Evolutionary conservation across 345 rosid species (phyloP), one percentile per base, ranked within the genome.

Genomic region (Hibiscus trionum): DNA sequence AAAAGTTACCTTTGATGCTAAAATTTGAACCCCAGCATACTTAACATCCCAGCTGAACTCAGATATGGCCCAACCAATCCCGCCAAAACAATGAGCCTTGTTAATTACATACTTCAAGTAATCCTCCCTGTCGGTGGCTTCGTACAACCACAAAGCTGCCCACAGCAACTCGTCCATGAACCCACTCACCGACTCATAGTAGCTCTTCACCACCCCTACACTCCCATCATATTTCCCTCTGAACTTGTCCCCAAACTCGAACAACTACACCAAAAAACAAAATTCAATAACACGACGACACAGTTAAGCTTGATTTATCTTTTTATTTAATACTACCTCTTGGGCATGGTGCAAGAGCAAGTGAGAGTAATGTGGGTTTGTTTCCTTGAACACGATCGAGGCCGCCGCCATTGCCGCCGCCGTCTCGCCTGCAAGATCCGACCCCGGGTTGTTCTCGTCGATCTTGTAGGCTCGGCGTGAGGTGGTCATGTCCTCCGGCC

Each of bases 1-100:
- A 5, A 37, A 37, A 37, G 7, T 37, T 37, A 91, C 97, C 98
- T 83, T 85, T 27, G 97, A 86, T 58, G 93, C 92, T 33, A 89
- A 75, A 66, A 92, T 56, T 66, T 95, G 99, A 75, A 95, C 68
- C 8, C 93, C 99, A 66, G 96, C 93, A 63, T 82, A 92, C 79
- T 95, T 95, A 15, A 95, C 97, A 81, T 95, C 99, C 99, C 99
- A 95, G 78, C 99, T 95, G 78, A 95, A 95, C 77, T 95, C 98
- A 0, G 96, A 76, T 35, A 95, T 90, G 76, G 97, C 88, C 97
- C 98, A 95, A 47, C 90, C 87, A 76, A 84, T 83, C 27, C 98
- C 98, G 35, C 99, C 99, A 71, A 92, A 82, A 47, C 52, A 72
- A 39, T 78, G 70, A 53, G 97, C 93, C 75, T 89, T 95, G 65